Evolutionary conservation across 139 green algal species (phyloP).

Genomic region (Micractinium sp.): DNA sequence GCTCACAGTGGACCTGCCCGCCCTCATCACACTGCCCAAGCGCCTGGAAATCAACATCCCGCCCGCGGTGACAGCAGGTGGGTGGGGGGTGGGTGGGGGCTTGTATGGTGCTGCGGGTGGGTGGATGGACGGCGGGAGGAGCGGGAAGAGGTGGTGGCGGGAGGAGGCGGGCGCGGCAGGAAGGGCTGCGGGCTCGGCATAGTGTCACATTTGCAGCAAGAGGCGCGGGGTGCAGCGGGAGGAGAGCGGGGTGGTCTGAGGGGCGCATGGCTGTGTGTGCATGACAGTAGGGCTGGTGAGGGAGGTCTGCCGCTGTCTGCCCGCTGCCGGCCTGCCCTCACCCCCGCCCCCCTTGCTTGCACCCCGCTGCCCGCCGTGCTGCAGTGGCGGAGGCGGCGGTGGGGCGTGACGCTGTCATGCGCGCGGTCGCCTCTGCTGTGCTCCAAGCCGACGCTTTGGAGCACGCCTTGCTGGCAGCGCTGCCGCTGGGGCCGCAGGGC

Average conservation of each 20-base stretch:
- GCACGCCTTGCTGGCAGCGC: constrained; percentile 80
- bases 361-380: background rate
- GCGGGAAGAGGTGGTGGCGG: no score
- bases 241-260: no score
- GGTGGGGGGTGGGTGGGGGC: no score
- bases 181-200: no score
- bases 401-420: constrained; percentile 91
- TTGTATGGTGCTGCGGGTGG: background rate
- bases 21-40: constrained; percentile 94
- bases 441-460: constrained; percentile 89
- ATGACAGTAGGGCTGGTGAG: no score
- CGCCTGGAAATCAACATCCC: constrained; percentile 92
- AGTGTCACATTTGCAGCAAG: no score
- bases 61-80: constrained; percentile 74
- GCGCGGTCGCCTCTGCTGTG: constrained; percentile 86
- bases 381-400: constrained; percentile 91
- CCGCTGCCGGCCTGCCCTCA: background rate
- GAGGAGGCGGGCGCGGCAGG: no score
- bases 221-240: no score
- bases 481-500: constrained; percentile 86
- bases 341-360: background rate
- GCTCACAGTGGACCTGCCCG: constrained; percentile 92
- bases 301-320: background rate
- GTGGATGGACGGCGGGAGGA: no score
- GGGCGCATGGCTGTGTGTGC: no score